Evolutionary conservation across 2,329 filamentous ascomycete species (phyloP).

Genomic region (Aspergillus hortae): DNA sequence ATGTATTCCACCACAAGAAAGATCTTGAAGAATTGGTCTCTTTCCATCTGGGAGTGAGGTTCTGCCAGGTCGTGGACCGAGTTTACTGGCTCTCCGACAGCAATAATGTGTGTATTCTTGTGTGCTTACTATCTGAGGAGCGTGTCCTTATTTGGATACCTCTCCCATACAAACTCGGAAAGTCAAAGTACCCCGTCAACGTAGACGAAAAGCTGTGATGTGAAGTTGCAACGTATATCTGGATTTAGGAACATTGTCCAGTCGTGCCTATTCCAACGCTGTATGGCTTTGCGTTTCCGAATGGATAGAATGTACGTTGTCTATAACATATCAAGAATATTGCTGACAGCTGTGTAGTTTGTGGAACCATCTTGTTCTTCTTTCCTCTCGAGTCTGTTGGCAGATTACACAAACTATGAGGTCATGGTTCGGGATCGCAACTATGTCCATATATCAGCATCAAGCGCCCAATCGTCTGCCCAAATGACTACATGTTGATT

Average conservation of each 20-base stretch:
- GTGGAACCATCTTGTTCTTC: no score
- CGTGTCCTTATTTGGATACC: constrained; percentile 21
- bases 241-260: constrained; percentile 37
- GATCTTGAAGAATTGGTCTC: constrained; percentile 11
- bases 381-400: no score
- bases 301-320: constrained; percentile 23
- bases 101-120: constrained; percentile 21
- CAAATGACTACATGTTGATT: no score
- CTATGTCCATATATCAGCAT: no score
- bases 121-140: constrained; percentile 12
- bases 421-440: not conserved
- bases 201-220: constrained; percentile 43
- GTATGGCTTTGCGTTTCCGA: constrained; percentile 32
- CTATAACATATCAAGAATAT: not conserved
- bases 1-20: constrained; percentile 4
- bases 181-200: constrained; percentile 35
- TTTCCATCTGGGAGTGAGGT: constrained; percentile 12
- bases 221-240: constrained; percentile 41
- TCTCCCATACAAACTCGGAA: constrained; percentile 33
- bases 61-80: constrained; percentile 10
- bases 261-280: constrained; percentile 34
- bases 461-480: no score
- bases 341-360: no score
- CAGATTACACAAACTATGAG: no score
- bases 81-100: constrained; percentile 18